Conservation (phyloP, 768 basidiomycete genomes). For the Tricholomella constricta region DNA sequence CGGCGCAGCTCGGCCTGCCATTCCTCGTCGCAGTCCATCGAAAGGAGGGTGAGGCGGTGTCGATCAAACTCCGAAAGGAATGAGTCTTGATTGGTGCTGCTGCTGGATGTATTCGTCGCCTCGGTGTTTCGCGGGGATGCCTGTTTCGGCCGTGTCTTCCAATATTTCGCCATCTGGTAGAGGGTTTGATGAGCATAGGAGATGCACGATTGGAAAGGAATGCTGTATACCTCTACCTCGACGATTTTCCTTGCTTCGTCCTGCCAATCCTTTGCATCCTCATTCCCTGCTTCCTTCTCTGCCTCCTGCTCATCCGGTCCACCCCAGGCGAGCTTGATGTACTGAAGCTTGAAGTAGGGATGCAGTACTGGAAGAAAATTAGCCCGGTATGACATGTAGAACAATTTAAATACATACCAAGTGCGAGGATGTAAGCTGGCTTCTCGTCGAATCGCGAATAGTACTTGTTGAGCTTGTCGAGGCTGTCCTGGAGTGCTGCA, state of each 20-base stretch:
- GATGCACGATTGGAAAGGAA: too few relatives aligned
- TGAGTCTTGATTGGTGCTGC: not conserved
- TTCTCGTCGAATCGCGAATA: constrained; percentile 22
- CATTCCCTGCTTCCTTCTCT: constrained; percentile 13
- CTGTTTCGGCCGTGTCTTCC: too few relatives aligned
- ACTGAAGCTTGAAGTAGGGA: constrained; percentile 31
- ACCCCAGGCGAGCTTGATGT: constrained; percentile 27
- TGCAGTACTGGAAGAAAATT: constrained; percentile 24
- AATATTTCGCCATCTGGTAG: too few relatives aligned
- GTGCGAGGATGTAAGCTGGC: constrained; percentile 20
- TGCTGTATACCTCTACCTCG: constrained; percentile 10
- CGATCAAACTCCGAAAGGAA: constrained; percentile 4
- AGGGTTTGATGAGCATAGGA: too few relatives aligned
- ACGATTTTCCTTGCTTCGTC: constrained; percentile 16
- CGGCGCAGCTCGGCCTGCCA: constrained; percentile 15
- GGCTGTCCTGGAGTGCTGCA: constrained; percentile 18
- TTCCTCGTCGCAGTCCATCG: not conserved
- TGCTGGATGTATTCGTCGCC: too few relatives aligned
- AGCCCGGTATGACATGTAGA: too few relatives aligned
- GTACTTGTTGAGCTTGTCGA: constrained; percentile 26
- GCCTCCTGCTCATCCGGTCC: constrained; percentile 23
- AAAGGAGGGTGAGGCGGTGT: constrained; percentile 4
- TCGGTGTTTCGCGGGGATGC: too few relatives aligned
- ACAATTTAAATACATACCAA: constrained; percentile 23
- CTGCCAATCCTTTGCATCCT: constrained; percentile 19